Conservation (phyloP, 805 yeast genomes). For the Wickerhamomyces bovis region DNA sequence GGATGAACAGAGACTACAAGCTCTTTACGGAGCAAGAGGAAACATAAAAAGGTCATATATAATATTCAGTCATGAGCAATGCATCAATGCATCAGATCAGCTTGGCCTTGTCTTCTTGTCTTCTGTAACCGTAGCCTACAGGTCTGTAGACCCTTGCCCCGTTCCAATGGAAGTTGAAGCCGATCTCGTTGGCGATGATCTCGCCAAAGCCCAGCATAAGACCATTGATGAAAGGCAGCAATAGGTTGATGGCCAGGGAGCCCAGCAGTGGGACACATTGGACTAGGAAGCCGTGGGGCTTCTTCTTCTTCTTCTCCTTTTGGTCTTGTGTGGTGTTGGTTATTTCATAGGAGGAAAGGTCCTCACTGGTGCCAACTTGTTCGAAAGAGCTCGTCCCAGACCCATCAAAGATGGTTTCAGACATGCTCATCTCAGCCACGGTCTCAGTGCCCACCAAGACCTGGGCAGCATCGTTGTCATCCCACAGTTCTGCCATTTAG, state of each 20-base stretch:
- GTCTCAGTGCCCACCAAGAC: too few species aligned
- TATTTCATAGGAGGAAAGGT: constrained; percentile 2
- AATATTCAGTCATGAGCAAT: not conserved
- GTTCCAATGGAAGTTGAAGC: constrained; percentile 70
- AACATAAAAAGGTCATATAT: not conserved
- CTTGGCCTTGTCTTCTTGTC: not conserved
- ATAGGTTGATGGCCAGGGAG: constrained; percentile 61
- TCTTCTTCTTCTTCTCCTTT: too few species aligned
- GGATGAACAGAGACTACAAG: constrained; percentile 42
- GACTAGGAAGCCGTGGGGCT: not conserved
- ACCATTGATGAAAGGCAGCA: constrained; percentile 88
- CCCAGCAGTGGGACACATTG: too few species aligned
- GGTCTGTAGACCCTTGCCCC: constrained; percentile 50
- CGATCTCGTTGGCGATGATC: constrained; percentile 86
- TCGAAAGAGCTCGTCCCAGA: not conserved
- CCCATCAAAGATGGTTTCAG: not conserved
- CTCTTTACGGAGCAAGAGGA: constrained; percentile 38
- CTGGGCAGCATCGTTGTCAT: too few species aligned
- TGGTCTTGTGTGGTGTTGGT: too few species aligned
- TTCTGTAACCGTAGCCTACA: not conserved
- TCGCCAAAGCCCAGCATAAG: constrained; percentile 96
- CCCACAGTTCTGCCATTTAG: too few species aligned
- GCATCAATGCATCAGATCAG: not conserved
- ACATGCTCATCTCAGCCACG: too few species aligned
- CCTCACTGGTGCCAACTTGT: not conserved